Evolutionary conservation across 306 rosid genomes (phyloP), one percentile per base, ranked within the genome.

Genomic region (Canavalia gladiata): DNA sequence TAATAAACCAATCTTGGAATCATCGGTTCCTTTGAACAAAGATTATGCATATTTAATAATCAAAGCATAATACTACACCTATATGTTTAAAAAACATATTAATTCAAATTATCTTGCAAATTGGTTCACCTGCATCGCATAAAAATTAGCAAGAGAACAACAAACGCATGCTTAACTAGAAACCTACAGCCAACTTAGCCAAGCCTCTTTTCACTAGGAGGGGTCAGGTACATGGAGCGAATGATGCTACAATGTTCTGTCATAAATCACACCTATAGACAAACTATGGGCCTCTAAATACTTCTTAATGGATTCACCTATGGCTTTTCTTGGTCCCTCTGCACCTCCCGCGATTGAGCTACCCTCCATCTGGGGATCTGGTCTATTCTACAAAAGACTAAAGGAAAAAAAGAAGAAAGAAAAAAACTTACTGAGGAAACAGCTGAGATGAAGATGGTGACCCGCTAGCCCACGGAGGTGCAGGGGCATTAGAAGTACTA

Each of bases 401-500:
- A 55, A 55, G 33, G 41, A 0, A 2, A 2, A 49, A 49, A 68
- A 0, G 25, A 18, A 10, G 6, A 52, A 18, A 1, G 51, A 7
- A 6, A 77, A 59, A 34, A 56, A 82, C 95, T 88, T 89, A 92
- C 97, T 88, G 87, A 18, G 92, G 72, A 74, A 87, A 84, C 54
- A 79, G 71, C 81, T 87, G 88, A 58, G 94, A 84, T 2, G 90
- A 88, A 80, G 97, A 88, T 46, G 91, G 31, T n/a, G 94, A 46
- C 82, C 39, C 95, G 82, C 83, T 90, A 6, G 93, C 99, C 99
- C 99, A 95, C 29, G 99, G 98, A 81, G 89, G 87, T 42, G 97
- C 97, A 25, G 97, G 87, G 33, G 91, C 87, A 83, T 77, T 90
- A 50, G 97, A 91, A 77, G 90, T 42, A 85, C 94, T 85, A 62